These are phyloP conservation scores for Penicillium freii DNA, from an alignment of 2,329 filamentous ascomycete species.

Conservation along the genomic window DNA sequence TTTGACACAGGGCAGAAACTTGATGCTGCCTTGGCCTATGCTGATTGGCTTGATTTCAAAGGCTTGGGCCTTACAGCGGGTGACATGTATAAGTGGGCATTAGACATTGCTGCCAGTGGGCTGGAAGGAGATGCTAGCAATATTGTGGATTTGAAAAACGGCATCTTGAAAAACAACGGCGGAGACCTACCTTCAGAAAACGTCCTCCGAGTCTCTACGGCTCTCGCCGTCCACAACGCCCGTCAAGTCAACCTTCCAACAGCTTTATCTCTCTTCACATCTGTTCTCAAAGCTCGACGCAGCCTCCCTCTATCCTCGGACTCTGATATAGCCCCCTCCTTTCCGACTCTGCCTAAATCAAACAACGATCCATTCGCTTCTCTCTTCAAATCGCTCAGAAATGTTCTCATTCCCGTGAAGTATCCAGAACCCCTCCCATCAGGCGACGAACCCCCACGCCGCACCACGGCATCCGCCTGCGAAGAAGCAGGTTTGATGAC, in stretches of 20 bases:
- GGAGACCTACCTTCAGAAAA: constrained; percentile 64
- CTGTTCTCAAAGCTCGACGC: constrained; percentile 74
- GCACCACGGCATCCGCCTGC: constrained; percentile 66
- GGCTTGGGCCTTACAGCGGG: constrained; percentile 62
- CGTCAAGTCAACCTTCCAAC: constrained; percentile 62
- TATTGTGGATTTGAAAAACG: constrained; percentile 62
- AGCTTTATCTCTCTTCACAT: constrained; percentile 82
- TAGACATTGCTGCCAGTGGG: constrained; percentile 68
- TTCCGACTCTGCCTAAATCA: constrained; percentile 21
- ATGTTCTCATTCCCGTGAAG: constrained; percentile 52
- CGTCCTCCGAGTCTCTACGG: constrained; percentile 70
- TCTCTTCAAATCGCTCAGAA: constrained; percentile 42
- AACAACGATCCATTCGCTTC: constrained; percentile 30
- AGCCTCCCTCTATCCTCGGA: constrained; percentile 48
- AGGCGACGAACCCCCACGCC: constrained; percentile 65
- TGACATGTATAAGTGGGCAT: constrained; percentile 71
- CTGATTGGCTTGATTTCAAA: constrained; percentile 81
- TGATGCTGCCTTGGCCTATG: constrained; percentile 78
- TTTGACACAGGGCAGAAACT: constrained; percentile 76
- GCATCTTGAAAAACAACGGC: constrained; percentile 61
- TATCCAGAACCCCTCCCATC: constrained; percentile 71
- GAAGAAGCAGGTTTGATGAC: constrained; percentile 83
- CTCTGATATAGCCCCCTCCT: constrained; percentile 25
- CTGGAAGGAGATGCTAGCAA: constrained; percentile 45
- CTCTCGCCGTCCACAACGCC: constrained; percentile 75